A percentile compares a stretch with the other conserved stretches of the same genome.
phyloP scores from a whole-genome alignment of 2,329 filamentous ascomycete genomes.

The Colletotrichum sp. region DNA sequence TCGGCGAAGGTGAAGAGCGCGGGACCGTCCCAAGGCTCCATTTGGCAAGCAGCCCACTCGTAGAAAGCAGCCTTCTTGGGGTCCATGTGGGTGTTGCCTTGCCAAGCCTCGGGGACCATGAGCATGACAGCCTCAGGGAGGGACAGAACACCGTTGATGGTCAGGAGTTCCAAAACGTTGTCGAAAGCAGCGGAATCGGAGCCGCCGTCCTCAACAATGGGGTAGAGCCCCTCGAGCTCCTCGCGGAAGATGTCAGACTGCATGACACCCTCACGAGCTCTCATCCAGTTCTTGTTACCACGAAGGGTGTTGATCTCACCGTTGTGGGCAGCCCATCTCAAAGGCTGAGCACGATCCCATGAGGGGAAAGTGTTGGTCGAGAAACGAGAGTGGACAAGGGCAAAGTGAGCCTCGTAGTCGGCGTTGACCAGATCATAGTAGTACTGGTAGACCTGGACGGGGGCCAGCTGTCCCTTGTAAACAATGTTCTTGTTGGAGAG shows the following conservation, averaged over 20 bases:
- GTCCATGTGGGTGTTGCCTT: conserved; percentile 91
- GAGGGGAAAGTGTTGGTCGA: conserved; percentile 98
- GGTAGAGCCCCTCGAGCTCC: conserved; percentile 88
- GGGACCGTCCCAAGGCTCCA: conserved; percentile 98
- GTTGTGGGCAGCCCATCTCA: conserved; percentile 97
- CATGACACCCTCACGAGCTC: conserved; percentile 92
- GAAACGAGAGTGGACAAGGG: conserved; percentile 94
- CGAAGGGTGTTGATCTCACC: conserved; percentile 98
- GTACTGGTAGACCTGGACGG: conserved; percentile 96
- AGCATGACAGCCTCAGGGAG: conserved; percentile 97
- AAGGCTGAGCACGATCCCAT: conserved; percentile 95
- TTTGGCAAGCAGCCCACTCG: conserved; percentile 97
- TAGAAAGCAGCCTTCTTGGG: conserved; percentile 97
- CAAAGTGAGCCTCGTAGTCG: conserved; percentile 97
- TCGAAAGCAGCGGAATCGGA: conserved; percentile 98
- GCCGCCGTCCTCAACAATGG: conserved; percentile 94
- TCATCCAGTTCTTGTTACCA: conserved; percentile 99
- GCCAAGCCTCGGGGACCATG: conserved; percentile 98
- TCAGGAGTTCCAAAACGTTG: conserved; percentile 91
- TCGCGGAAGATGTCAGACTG: conserved; percentile 92
- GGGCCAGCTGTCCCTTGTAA: conserved; percentile 96
- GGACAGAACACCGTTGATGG: conserved; percentile 94
- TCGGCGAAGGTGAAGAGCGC: conserved; percentile 97
- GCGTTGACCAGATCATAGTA: conserved; percentile 97
- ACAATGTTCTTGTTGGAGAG: conserved; percentile 98